Conservation (phyloP, 73 alveolate species). For the Uronychia setigera region DNA sequence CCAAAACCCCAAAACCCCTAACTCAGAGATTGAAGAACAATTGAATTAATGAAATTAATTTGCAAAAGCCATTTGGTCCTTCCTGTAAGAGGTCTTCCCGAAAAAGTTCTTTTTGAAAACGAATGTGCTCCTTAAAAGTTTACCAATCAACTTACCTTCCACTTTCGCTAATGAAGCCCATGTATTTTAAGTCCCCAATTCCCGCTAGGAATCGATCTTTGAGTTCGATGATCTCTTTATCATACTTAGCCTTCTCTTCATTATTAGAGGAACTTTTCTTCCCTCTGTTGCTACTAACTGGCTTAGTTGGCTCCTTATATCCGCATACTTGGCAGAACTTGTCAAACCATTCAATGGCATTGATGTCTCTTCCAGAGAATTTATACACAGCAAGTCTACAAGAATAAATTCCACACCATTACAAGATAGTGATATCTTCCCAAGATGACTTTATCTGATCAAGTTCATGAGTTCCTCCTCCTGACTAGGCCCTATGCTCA, state of each 20-base stretch:
- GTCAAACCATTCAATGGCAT: conserved; percentile 41
- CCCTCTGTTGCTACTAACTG: not conserved
- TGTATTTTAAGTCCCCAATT: conserved; percentile 42
- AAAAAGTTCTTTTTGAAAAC: conserved; percentile 56
- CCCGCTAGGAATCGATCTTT: conserved; percentile 35
- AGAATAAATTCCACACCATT: not conserved
- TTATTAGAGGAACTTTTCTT: not conserved
- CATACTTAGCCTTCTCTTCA: conserved; percentile 17
- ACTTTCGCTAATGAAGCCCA: conserved; percentile 65
- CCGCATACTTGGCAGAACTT: not conserved
- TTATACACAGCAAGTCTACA: conserved; percentile 28
- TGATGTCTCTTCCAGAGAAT: conserved; percentile 50
- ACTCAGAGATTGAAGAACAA: too few relatives aligned
- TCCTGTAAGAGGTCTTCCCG: conserved; percentile 40
- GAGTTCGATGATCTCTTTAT: conserved; percentile 2
- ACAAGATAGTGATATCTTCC: conserved; percentile 41
- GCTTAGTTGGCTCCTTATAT: not conserved
- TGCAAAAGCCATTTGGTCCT: too few relatives aligned
- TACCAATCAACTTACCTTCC: too few relatives aligned
- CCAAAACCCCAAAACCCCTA: too few relatives aligned
- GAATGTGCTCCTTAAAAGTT: conserved; percentile 42
- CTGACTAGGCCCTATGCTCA: not conserved
- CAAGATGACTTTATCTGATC: not conserved
- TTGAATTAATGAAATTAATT: too few relatives aligned
- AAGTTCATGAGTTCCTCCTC: not conserved